Conservation (phyloP, 345 rosid genomes). For the Clausena lansium region DNA sequence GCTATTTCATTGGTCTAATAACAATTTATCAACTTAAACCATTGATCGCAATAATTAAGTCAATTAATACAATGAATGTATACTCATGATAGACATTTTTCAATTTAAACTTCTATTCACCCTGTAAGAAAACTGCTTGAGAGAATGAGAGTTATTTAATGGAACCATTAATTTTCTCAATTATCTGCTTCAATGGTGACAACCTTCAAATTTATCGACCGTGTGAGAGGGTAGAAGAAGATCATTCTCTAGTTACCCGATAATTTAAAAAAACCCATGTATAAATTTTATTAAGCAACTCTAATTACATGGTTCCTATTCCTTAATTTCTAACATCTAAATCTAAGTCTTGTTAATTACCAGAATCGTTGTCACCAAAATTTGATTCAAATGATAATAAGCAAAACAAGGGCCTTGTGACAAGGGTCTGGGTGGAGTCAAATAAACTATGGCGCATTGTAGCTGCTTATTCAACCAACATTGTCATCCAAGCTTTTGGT, state of each 20-base stretch:
- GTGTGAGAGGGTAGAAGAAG: neutral
- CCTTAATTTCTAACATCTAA: neutral
- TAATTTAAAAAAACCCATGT: neutral
- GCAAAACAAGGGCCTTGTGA: neutral
- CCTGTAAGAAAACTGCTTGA: neutral
- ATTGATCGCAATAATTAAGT: neutral
- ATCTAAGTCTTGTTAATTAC: neutral
- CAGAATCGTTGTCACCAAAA: neutral
- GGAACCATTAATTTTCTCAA: neutral
- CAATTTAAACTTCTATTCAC: too few species aligned
- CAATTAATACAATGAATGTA: neutral
- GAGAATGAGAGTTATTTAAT: neutral
- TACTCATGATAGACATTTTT: neutral
- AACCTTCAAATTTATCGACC: neutral
- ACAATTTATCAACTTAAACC: neutral
- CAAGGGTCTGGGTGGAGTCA: conserved; percentile 44
- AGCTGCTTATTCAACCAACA: conserved; percentile 47
- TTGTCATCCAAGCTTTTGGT: conserved; percentile 60
- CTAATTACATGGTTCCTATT: neutral
- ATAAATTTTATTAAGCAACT: neutral
- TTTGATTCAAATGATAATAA: neutral
- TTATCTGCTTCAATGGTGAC: neutral
- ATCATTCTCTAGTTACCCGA: neutral
- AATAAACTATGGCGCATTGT: conserved; percentile 55
- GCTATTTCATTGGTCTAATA: neutral